These are phyloP conservation scores for Lactarius tabidus DNA, from an alignment of 768 basidiomycete genomes.

Conservation along the genomic window DNA sequence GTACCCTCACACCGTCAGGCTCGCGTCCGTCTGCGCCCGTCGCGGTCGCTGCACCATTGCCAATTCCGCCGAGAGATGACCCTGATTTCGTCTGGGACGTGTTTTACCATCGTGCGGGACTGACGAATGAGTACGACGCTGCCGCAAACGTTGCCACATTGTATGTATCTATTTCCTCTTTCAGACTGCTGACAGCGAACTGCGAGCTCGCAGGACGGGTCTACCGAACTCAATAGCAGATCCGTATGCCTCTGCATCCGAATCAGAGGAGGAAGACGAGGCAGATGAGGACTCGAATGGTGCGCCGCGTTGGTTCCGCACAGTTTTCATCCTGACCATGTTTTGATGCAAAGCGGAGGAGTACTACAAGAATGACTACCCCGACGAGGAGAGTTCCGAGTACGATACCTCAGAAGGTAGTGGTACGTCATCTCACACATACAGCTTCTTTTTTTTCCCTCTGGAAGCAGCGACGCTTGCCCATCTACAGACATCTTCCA, in stretches of 20 bases:
- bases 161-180: slow-evolving; percentile 38
- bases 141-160: slow-evolving; percentile 57
- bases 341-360: slow-evolving; percentile 55
- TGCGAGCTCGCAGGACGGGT: slow-evolving; percentile 46
- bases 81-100: slow-evolving; percentile 83
- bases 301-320: slow-evolving; percentile 29
- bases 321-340: not conserved
- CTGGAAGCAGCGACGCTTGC: not conserved
- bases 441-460: not conserved
- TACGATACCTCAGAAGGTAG: slow-evolving; percentile 31
- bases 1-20: slow-evolving; percentile 15
- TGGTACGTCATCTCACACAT: slow-evolving; percentile 8
- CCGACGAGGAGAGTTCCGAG: slow-evolving; percentile 54
- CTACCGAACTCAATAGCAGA: slow-evolving; percentile 56
- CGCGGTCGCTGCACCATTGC: slow-evolving; percentile 9
- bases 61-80: slow-evolving; percentile 20
- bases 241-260: slow-evolving; percentile 48
- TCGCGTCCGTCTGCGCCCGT: slow-evolving; percentile 8
- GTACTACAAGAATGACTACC: slow-evolving; percentile 83
- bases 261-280: slow-evolving; percentile 65
- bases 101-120: slow-evolving; percentile 67
- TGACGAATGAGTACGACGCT: slow-evolving; percentile 54
- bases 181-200: not conserved
- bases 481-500: slow-evolving; percentile 1
- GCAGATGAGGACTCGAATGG: slow-evolving; percentile 86